Base-by-base conservation (phyloP, 2,329 filamentous ascomycete genomes). In the Trichoderma arundinaceum region DNA sequence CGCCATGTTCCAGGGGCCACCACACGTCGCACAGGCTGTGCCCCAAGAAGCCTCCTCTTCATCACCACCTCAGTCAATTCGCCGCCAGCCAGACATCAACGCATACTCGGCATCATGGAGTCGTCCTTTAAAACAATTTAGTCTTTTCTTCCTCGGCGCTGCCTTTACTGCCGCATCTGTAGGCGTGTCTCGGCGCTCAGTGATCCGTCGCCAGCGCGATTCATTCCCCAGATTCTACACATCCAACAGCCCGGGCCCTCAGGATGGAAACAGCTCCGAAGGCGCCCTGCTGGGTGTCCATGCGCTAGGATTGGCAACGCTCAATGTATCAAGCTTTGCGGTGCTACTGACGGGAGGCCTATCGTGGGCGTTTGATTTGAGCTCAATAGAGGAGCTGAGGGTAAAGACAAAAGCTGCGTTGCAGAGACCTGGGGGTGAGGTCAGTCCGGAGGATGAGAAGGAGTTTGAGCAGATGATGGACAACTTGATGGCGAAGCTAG, bases 221-320 rank as follows among this genome's bases (percentile, higher is more conserved):
- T 80, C 86, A 12, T 79, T 86, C 44, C 93, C 94, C 10, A 85
- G 84, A 53, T 94, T 90, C 80, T 96, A 90, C 83, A 80, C 86
- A 13, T 86, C 84, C 51, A 89, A 86, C 76, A 86, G 70, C 15
- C 64, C 69, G 4, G 67, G 70, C 19, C 57, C 65, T 10, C 49
- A 54, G 10, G 44, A 62, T 9, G 57, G 49, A 17, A 33, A 22
- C 52, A 32, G 19, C 33, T 51, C 63, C 74, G 75, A 77, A 58
- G 72, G 74, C 43, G 67, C 76, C 58, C 75, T 90, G 44, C 89
- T 97, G 69, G 94, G 94, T 0, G 79, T 90, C 39, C 91, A 96
- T 77, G 94, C 94, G 0, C 81, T 99, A 22, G 91, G 89, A 56
- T 81, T 97, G 41, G 95, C 94, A 0, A 97, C 94, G 0, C 84